Base-by-base conservation (phyloP, 306 rosid genomes). In the Quercus bicolor region DNA sequence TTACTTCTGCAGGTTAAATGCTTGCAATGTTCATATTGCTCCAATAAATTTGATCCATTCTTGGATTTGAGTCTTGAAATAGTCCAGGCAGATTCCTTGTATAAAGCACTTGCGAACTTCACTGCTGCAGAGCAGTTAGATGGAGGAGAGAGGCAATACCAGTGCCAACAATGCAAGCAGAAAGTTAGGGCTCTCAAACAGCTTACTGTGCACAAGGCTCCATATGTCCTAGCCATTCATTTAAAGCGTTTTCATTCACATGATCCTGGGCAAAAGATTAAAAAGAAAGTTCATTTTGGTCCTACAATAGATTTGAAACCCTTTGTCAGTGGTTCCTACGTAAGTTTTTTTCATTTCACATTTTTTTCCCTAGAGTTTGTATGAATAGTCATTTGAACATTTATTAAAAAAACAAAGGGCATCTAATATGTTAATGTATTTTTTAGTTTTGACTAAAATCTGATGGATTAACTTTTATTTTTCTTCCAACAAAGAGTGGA, bases 51-150 rank as follows among this genome's bases (percentile, higher is more conserved):
- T 68, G 98, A 96, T 87, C 98, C 99, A 31, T 96, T 96, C 79
- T 79, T 96, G 75, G 99, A 96, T 91, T 79, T 96, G 82, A 96
- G 99, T 76, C 96, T 96, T 72, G 99, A 96, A 78, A 96, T 96
- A 77, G 82, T 85, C 79, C 86, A 90, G 92, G 97, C 96, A 74
- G 92, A 93, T 80, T 90, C 99, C 53, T 66, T 96, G 84, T 81
- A 91, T 29, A 96, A 87, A 83, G 99, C 99, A 29, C 93, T 96
- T 68, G 75, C 74, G 37, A 87, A 93, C 85, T 96, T 96, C 84
- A 96, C 98, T 11, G 86, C 97, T 26, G 83, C 88, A 5, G 98
- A 95, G 77, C 89, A 82, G 73, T 88, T 96, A 79, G 99, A 96
- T 88, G 99, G 98, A 80, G 99, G 98, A 73, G 97, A 91, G 80